Percentiles rank a stretch among this genome's conserved stretches.
phyloP scores from a whole-genome alignment of 2,329 filamentous ascomycete species.

The Nigrospora osmanthi region DNA sequence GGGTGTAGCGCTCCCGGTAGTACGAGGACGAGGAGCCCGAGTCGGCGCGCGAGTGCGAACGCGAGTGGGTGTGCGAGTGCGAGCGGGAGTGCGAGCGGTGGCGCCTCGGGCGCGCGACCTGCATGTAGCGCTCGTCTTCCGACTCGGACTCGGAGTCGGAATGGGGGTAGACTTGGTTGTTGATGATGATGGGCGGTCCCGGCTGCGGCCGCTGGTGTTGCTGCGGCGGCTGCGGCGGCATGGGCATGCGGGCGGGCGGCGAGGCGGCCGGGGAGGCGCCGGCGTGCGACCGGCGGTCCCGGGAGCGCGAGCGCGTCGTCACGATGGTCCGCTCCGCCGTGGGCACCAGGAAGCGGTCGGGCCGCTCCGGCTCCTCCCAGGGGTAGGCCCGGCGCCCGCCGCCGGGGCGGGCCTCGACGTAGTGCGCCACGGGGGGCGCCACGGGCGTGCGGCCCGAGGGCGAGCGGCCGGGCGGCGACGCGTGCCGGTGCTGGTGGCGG shows the following conservation, averaged over 20 bases:
- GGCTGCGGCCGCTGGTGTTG: constrained; percentile 23
- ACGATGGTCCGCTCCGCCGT: constrained; percentile 39
- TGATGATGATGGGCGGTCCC: constrained; percentile 43
- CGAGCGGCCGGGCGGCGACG: constrained; percentile 27
- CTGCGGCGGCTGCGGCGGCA: constrained; percentile 15
- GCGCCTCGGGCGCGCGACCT: constrained; percentile 17
- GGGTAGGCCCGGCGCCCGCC: constrained; percentile 27
- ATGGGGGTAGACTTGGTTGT: constrained; percentile 45
- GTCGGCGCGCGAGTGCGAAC: constrained; percentile 24
- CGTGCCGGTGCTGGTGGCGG: constrained; percentile 31
- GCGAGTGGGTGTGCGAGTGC: constrained; percentile 22
- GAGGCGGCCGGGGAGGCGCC: constrained; percentile 21
- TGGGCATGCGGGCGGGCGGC: constrained; percentile 2
- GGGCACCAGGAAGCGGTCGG: constrained; percentile 32
- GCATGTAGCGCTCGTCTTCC: constrained; percentile 24
- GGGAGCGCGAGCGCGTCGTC: constrained; percentile 34
- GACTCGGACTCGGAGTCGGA: constrained; percentile 31
- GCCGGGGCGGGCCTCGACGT: constrained; percentile 32
- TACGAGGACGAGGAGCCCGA: constrained; percentile 19
- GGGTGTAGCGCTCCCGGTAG: constrained; percentile 9
- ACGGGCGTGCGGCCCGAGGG: constrained; percentile 7
- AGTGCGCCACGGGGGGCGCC: constrained; percentile 29
- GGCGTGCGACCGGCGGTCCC: constrained; percentile 33
- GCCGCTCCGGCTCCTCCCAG: constrained; percentile 27
- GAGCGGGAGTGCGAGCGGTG: constrained; percentile 26